Percentiles rank a stretch among this genome's conserved stretches.
These are phyloP conservation scores for Cercospora zeae-maydis DNA, from an alignment of 2,329 filamentous ascomycete species.

Conservation along the genomic window DNA sequence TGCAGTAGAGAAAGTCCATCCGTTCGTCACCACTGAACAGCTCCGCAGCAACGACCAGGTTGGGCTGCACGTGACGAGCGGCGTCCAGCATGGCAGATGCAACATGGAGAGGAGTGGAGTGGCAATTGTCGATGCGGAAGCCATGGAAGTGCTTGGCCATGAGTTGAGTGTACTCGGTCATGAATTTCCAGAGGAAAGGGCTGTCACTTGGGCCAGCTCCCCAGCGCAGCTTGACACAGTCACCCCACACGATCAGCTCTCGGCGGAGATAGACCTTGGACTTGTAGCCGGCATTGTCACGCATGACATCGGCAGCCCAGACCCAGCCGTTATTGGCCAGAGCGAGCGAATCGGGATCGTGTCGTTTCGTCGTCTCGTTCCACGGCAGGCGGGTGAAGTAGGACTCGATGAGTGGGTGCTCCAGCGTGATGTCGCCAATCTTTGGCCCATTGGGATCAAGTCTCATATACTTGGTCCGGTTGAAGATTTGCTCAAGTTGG, in stretches of 20 bases:
- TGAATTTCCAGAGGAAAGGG: slow-evolving; percentile 91
- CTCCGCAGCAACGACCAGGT: slow-evolving; percentile 89
- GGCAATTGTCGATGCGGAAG: slow-evolving; percentile 96
- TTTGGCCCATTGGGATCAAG: slow-evolving; percentile 90
- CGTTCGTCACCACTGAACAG: slow-evolving; percentile 94
- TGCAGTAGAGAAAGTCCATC: slow-evolving; percentile 94
- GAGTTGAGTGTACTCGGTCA: slow-evolving; percentile 86
- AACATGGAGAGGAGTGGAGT: slow-evolving; percentile 91
- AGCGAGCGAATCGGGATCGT: slow-evolving; percentile 71
- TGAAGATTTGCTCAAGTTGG: slow-evolving; percentile 87
- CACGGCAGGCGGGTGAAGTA: slow-evolving; percentile 89
- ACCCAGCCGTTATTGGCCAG: slow-evolving; percentile 98
- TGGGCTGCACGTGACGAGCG: slow-evolving; percentile 80
- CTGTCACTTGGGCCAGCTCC: slow-evolving; percentile 76
- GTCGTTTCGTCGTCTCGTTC: slow-evolving; percentile 73
- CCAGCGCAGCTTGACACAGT: slow-evolving; percentile 96
- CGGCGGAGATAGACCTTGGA: slow-evolving; percentile 92
- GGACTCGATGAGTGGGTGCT: slow-evolving; percentile 81
- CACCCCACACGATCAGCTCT: slow-evolving; percentile 97
- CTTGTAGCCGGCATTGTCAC: slow-evolving; percentile 85
- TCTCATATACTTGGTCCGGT: slow-evolving; percentile 90
- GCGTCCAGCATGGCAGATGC: slow-evolving; percentile 93
- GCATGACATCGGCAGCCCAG: slow-evolving; percentile 91
- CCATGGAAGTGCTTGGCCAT: slow-evolving; percentile 94
- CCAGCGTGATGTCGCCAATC: slow-evolving; percentile 69